Conservation (phyloP, 1,139 yeast genomes). For the Zygoascus meyerae region DNA sequence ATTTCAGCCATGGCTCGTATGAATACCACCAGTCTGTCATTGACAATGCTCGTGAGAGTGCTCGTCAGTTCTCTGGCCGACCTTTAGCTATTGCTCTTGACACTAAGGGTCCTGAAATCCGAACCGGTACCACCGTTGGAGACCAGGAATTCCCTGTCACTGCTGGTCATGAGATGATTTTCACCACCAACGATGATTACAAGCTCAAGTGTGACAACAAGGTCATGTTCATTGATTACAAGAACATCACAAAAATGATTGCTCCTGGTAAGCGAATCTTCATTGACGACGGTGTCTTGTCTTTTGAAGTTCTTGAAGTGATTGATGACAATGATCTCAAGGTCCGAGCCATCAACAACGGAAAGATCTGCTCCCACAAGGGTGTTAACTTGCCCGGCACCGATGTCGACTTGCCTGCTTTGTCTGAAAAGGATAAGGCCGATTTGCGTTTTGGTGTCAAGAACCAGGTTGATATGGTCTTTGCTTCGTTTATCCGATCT, state of each 20-base stretch:
- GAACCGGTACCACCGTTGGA: slow-evolving; percentile 90
- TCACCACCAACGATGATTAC: slow-evolving; percentile 85
- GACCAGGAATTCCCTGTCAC: slow-evolving; percentile 76
- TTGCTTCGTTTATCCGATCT: slow-evolving; percentile 96
- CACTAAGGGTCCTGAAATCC: slow-evolving; percentile 99
- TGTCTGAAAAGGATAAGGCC: slow-evolving; percentile 89
- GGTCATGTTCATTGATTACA: slow-evolving; percentile 86
- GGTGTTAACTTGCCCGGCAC: slow-evolving; percentile 99
- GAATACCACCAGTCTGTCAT: slow-evolving; percentile 95
- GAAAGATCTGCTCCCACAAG: slow-evolving; percentile 94
- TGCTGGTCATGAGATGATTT: slow-evolving; percentile 83
- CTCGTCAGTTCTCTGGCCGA: slow-evolving; percentile 84
- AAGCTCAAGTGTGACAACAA: slow-evolving; percentile 65
- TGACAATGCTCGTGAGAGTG: slow-evolving; percentile 94
- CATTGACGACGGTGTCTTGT: slow-evolving; percentile 95
- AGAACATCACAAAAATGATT: slow-evolving; percentile 92
- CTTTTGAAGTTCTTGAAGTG: slow-evolving; percentile 85
- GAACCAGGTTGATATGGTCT: slow-evolving; percentile 95
- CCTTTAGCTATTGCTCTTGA: slow-evolving; percentile 98
- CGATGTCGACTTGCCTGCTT: slow-evolving; percentile 97
- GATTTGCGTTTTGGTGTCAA: slow-evolving; percentile 93
- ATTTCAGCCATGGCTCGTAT: slow-evolving; percentile 96
- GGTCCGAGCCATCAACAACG: slow-evolving; percentile 88
- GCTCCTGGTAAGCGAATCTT: slow-evolving; percentile 81
- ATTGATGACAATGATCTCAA: slow-evolving; percentile 72